Evolutionary conservation across 805 yeast species (phyloP), one percentile per base, ranked within the genome.

Genomic region (Ogataea paraovalis): DNA sequence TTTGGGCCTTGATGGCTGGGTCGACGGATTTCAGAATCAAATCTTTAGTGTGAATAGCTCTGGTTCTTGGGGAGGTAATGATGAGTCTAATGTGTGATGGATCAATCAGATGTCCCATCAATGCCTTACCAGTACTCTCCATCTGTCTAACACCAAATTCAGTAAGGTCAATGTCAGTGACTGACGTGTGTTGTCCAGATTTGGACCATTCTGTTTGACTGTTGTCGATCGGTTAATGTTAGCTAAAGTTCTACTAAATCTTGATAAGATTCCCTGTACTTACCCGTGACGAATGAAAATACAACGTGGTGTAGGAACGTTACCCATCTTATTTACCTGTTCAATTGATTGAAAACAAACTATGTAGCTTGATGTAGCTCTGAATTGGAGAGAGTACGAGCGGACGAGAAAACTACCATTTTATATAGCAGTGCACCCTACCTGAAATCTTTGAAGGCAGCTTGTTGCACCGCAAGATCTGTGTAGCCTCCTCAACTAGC

Each of bases 121-220:
- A 69, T 18, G 78, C 74, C 52, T 74, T 66, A 6, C 96, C 96
- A 20, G 96, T 86, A 30, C 78, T 78, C 41, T 69, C 67, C 80
- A 89, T 87, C 61, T 89, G 94, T 33, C 71, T 71, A 13, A 80
- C 87, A 43, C 97, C 98, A 56, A 79, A 83, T 2, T 72, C 74
- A 1, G 97, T 88, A 60, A 92, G 75, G 9, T 82, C 81, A 16
- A 92, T 62, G 57, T 92, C 97, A 1, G 98, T 92, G 39, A 73
- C 55, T 2, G 97, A 88, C 3, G 98, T 92, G 69, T 87, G 85
- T 64, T 88, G 96, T 22, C 98, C 98, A 2, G 90, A 77, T 60
- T 86, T 83, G 41, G 97, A 91, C 98, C 98, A 91, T 66, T 84
- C 96, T 2, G 98, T 91, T 70, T 91, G 96, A n/a, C n/a, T n/a